Evolutionary conservation across 345 rosid species (phyloP).

Genomic region (Reutealis trisperma): DNA sequence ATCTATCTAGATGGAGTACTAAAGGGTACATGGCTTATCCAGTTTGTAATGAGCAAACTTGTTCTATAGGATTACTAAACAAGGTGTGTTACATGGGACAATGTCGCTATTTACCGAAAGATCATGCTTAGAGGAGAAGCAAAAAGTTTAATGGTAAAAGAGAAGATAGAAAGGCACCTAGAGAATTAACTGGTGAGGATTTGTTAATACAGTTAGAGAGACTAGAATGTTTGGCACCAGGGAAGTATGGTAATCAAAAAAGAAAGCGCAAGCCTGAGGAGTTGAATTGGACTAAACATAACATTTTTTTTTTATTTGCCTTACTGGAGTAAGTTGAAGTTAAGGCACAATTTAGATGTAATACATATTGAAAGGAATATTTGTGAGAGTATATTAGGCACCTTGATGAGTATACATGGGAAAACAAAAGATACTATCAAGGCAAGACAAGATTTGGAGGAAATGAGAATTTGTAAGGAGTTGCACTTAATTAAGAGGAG

Average conservation of each 20-base stretch:
- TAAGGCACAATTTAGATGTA: too few species aligned
- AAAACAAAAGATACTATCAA: slow-evolving; percentile 11
- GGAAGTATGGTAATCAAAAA: neutral
- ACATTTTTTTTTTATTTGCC: slow-evolving; percentile 6
- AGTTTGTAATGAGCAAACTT: too few species aligned
- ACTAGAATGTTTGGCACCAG: neutral
- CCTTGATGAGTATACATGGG: neutral
- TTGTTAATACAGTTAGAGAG: neutral
- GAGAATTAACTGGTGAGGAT: neutral
- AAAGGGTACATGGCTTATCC: too few species aligned
- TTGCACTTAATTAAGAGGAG: too few species aligned
- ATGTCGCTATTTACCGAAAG: neutral
- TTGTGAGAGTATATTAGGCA: slow-evolving; percentile 5
- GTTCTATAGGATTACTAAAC: too few species aligned
- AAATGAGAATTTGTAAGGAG: neutral
- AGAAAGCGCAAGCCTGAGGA: neutral
- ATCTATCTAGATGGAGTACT: too few species aligned
- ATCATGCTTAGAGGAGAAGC: neutral
- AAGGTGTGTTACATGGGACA: neutral
- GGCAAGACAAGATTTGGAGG: neutral
- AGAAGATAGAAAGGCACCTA: neutral
- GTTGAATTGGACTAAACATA: slow-evolving; percentile 2
- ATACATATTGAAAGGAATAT: neutral
- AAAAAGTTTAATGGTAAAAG: neutral
- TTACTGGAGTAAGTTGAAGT: too few species aligned